Percentiles rank a stretch among this genome's conserved stretches.
These are phyloP conservation scores for Melaleuca alternifolia DNA, from an alignment of 345 rosid species.

Conservation along the genomic window DNA sequence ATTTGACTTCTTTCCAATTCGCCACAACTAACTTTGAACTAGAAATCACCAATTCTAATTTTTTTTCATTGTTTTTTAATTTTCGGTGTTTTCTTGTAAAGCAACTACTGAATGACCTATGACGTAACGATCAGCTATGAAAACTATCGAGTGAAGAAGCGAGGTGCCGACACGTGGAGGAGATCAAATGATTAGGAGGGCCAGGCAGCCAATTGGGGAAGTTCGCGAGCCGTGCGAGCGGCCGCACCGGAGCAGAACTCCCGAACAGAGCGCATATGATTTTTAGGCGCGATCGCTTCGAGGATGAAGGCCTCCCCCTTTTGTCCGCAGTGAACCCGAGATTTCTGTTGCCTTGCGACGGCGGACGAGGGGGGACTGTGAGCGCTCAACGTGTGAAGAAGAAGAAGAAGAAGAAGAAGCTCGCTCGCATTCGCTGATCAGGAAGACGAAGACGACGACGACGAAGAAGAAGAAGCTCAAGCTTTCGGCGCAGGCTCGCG, in stretches of 20 bases:
- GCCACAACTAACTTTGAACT: background rate
- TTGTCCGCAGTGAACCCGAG: background rate
- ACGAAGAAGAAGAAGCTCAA: too few relatives aligned
- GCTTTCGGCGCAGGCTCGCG: too few relatives aligned
- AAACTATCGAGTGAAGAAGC: background rate
- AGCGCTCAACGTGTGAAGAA: too few relatives aligned
- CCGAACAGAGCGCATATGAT: background rate
- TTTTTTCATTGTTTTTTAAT: accelerated
- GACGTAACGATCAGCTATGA: background rate
- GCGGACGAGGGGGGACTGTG: background rate
- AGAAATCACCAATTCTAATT: background rate
- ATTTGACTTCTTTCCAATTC: background rate
- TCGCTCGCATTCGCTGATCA: background rate
- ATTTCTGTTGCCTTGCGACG: background rate
- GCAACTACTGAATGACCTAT: background rate
- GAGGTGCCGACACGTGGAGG: background rate
- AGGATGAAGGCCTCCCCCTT: background rate
- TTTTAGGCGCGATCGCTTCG: slow-evolving; percentile 1
- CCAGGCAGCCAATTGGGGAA: background rate
- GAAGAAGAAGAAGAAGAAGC: background rate
- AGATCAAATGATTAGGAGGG: background rate
- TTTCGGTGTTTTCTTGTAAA: background rate
- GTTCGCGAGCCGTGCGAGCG: background rate
- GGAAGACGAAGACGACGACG: background rate
- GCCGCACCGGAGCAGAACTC: background rate